Base-by-base conservation (phyloP, 352 stramenopile species). In the Halophytophthora batemanensis region DNA sequence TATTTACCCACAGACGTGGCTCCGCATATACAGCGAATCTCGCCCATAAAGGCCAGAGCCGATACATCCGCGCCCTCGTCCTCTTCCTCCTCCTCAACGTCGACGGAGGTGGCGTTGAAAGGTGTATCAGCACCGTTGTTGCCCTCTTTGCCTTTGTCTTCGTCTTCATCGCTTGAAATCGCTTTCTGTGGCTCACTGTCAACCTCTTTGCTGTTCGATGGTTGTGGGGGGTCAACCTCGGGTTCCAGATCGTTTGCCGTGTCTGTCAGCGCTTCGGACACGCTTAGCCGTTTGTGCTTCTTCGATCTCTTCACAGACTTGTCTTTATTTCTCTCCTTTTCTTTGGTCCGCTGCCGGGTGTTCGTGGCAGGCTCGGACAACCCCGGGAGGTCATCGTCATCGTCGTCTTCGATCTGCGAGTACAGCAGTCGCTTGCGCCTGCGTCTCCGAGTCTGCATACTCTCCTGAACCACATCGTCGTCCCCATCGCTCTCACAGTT, bases 21-120 rank as follows among this genome's bases (percentile, higher is more conserved):
- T 7, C 77, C 77, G 23, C 82, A 92, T 1, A 64, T 44, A 50
- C 82, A 92, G 33, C 59, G 66, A 56, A 90, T 87, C 13, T 77
- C 60, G 19, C 69, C 74, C 21, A 73, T 56, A n/a, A 74, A 48
- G 28, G 55, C 44, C 6, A 37, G 54, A 13, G 51, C 35, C 39
- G 58, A 37, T 53, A 61, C 56, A 21, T 59, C 56, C n/a, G 45
- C 34, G 28, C 62, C 61, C 14, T 59, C 37, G 12, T 65, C 54
- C 3, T 22, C 37, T 44, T 59, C 46, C 43, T 41, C 45, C 25
- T 49, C 49, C 41, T 53, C 50, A 22, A 49, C 28, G 43, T 64
- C 45, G n/a, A 33, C 21, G 17, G n/a, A 3, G 50, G 13, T 14
- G 5, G 34, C 35, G 47, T 31, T 38, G 31, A 2, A 5, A 18